Evolutionary conservation across 2,329 filamentous ascomycete genomes (phyloP).

Genomic region (Pseudogymnoascus sp.): DNA sequence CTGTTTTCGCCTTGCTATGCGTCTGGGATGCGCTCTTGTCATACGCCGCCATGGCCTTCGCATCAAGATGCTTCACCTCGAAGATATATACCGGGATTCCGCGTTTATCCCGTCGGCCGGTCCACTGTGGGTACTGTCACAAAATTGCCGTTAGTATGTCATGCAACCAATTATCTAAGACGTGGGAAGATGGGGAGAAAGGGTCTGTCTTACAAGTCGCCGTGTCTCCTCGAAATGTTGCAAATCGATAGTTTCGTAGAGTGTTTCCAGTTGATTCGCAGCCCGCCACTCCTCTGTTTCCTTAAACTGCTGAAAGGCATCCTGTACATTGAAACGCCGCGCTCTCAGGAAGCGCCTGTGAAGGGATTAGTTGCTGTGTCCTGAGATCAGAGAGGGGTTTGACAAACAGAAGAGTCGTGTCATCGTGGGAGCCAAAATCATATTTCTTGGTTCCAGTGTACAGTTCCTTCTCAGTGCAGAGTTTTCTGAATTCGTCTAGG

Average conservation of each 20-base stretch:
- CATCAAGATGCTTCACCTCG: constrained; percentile 75
- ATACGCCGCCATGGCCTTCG: constrained; percentile 72
- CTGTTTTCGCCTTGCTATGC: constrained; percentile 52
- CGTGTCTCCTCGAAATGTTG: constrained; percentile 75
- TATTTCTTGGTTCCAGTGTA: constrained; percentile 39
- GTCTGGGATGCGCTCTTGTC: constrained; percentile 52
- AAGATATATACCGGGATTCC: constrained; percentile 91
- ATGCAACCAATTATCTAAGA: constrained; percentile 5
- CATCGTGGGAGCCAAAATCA: constrained; percentile 53
- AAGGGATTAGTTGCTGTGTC: neutral
- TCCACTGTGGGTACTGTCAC: constrained; percentile 83
- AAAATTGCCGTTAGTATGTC: constrained; percentile 19
- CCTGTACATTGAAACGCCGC: constrained; percentile 67
- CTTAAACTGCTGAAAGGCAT: constrained; percentile 75
- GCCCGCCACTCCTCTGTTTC: constrained; percentile 83
- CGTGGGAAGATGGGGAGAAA: constrained; percentile 11
- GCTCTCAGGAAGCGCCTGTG: constrained; percentile 76
- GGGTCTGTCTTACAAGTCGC: constrained; percentile 51
- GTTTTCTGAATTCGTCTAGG: constrained; percentile 62
- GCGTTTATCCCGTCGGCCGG: constrained; percentile 77
- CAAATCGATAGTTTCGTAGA: constrained; percentile 82
- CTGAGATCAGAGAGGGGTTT: neutral
- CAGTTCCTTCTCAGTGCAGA: constrained; percentile 56
- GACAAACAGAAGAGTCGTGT: constrained; percentile 61
- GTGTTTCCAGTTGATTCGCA: constrained; percentile 65